Conservation (phyloP, 768 basidiomycete species). For the Hydnum rufescens region DNA sequence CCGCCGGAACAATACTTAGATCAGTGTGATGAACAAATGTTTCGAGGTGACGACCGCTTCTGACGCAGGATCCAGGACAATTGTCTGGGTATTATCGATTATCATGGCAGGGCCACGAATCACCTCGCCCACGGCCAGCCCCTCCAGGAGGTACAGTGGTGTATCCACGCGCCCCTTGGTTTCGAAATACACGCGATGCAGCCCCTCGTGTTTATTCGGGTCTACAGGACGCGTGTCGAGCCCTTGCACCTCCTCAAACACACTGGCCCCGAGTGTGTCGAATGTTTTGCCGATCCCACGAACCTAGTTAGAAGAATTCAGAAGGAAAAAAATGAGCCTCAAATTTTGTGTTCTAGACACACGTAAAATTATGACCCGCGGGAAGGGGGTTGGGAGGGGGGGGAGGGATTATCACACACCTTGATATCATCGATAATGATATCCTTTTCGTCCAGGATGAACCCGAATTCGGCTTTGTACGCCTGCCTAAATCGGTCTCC, state of each 20-base stretch:
- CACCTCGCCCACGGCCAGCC: conserved; percentile 45
- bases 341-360: no score
- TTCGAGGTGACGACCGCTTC: conserved; percentile 45
- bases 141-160: conserved; percentile 56
- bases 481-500: conserved; percentile 57
- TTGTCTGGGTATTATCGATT: conserved; percentile 89
- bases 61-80: conserved; percentile 64
- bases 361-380: neutral
- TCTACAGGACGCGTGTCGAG: conserved; percentile 25
- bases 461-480: conserved; percentile 81
- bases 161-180: conserved; percentile 54
- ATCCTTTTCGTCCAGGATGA: conserved; percentile 64
- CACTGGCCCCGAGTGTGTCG: conserved; percentile 57
- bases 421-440: conserved; percentile 87
- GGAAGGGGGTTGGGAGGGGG: neutral
- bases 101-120: conserved; percentile 81
- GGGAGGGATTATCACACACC: conserved; percentile 20
- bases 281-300: conserved; percentile 85
- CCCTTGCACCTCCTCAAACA: conserved; percentile 49
- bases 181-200: conserved; percentile 65
- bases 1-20: no score
- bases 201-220: conserved; percentile 9
- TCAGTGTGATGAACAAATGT: conserved; percentile 37
- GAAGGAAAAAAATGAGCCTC: no score
- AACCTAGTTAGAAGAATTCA: conserved; percentile 29